Conservation (phyloP, 208 protist genomes). For the Acanthamoeba healyi region DNA sequence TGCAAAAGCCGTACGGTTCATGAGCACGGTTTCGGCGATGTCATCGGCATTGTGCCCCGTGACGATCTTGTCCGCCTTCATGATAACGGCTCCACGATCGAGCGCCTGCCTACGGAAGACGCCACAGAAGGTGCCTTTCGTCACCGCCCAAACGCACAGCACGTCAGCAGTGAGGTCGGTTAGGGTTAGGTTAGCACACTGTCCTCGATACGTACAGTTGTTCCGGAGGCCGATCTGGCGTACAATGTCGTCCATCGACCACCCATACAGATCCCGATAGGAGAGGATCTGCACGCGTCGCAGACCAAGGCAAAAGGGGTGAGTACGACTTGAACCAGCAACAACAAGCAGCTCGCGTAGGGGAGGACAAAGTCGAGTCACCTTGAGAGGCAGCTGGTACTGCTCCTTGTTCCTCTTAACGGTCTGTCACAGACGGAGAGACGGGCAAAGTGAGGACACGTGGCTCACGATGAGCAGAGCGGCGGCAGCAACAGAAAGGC, state of each 20-base stretch:
- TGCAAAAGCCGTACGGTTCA: constrained; percentile 92
- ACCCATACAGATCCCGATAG: constrained; percentile 97
- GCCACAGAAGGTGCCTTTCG: constrained; percentile 95
- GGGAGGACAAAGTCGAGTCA: constrained; percentile 70
- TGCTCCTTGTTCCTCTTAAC: constrained; percentile 95
- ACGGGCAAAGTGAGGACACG: no score
- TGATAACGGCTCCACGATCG: constrained; percentile 94
- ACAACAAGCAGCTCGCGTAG: neutral
- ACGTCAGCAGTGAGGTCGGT: neutral
- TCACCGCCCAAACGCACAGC: no score
- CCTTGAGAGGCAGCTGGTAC: constrained; percentile 95
- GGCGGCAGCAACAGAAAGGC: neutral
- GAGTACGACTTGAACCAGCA: constrained; percentile 84
- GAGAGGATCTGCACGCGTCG: constrained; percentile 91
- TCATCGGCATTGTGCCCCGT: constrained; percentile 99
- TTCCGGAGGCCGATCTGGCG: constrained; percentile 93
- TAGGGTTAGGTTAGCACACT: no score
- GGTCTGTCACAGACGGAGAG: constrained; percentile 84
- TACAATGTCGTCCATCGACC: constrained; percentile 99
- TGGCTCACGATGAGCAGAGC: neutral
- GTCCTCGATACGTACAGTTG: constrained; percentile 96
- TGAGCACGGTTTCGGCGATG: constrained; percentile 98
- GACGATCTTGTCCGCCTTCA: constrained; percentile 94
- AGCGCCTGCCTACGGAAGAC: constrained; percentile 98
- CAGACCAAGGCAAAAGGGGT: no score